Percentiles rank a stretch among this genome's conserved stretches.
phyloP scores from a whole-genome alignment of 164 flowering plant species.

The Magnolia officinalis region DNA sequence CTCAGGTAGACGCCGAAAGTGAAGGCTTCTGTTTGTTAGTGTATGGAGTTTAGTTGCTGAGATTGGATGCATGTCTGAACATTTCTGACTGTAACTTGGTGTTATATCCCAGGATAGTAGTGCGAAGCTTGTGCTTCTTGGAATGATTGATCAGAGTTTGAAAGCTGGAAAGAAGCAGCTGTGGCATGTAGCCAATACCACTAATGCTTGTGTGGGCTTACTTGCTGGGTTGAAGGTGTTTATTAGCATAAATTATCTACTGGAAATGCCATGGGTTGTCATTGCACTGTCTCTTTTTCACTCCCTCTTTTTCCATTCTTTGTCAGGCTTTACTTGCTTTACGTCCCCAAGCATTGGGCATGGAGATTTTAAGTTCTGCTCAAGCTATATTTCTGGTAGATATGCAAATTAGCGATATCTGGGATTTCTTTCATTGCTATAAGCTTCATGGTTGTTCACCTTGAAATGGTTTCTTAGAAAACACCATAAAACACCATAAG shows the following conservation, averaged over 20 bases:
- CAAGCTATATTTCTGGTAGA: slow-evolving; percentile 83
- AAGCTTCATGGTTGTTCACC: not conserved
- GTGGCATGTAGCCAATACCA: slow-evolving; percentile 69
- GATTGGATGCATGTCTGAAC: not conserved
- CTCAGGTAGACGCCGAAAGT: slow-evolving; percentile 51
- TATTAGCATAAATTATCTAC: not conserved
- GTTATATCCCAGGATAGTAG: slow-evolving; percentile 53
- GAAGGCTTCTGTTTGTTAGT: not conserved
- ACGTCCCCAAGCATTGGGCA: slow-evolving; percentile 61
- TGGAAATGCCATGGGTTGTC: not conserved
- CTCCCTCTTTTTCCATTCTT: slow-evolving; percentile 5
- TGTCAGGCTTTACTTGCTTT: slow-evolving; percentile 65
- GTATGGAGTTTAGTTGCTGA: slow-evolving; percentile 4
- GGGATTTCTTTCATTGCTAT: not conserved
- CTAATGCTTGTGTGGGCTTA: slow-evolving; percentile 85
- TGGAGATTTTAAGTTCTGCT: slow-evolving; percentile 51
- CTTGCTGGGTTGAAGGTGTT: slow-evolving; percentile 87
- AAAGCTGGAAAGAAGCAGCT: slow-evolving; percentile 78
- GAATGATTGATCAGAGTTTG: slow-evolving; percentile 75
- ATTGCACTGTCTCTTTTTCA: not conserved
- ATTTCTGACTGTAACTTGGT: not conserved
- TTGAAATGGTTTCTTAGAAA: not conserved
- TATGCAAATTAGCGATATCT: not conserved
- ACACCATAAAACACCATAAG: not conserved
- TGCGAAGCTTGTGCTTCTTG: slow-evolving; percentile 75